Evolutionary conservation across 2,329 filamentous ascomycete genomes (phyloP), one percentile per base, ranked within the genome.

Genomic region (Chaetomium sp.): DNA sequence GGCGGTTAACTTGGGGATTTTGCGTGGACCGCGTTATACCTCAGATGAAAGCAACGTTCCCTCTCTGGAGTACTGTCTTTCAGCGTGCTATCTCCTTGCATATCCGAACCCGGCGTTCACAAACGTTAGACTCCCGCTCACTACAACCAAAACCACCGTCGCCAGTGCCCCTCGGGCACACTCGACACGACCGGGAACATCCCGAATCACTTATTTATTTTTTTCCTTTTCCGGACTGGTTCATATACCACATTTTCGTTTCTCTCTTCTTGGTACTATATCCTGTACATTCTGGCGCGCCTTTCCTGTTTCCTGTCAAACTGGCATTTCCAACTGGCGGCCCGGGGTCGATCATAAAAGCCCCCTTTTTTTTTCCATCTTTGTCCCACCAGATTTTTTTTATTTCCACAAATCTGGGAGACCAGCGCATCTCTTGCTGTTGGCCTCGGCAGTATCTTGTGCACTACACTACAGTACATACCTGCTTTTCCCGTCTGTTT

Each of bases 341-440:
- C 67, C 63, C 59, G 62, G 69, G 65, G 60, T 66, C 45, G 64
- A 64, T 68, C 57, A 59, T 59, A 61, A 31, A 58, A 42, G 2
- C 38, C 38, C 12, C 38, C 54, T 33, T 33, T 60, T 49, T 49
- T 47, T 66, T 57, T 57, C 19, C 45, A 47, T 42, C 49, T 33
- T 55, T 51, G 21, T 65, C 35, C 21, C 6, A 13, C 21, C 31
- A 4, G 33, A 25, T 45, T 57, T 67, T 54, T 51, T 67, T 50
- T 53, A n/a, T 53, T 35, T 60, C 35, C 13, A 25, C 25, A 27
- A 45, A 33, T 35, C 16, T 38, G 60, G 55, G 29, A 65, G 29
- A 65, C 19, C 57, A 59, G 33, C 55, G 25, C 16, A 29, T 62
- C 31, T 23, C 10, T 23, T 50, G 9, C 38, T 45, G 38, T 47